phyloP scores from a whole-genome alignment of 306 rosid species.

The Ormosia emarginata region DNA sequence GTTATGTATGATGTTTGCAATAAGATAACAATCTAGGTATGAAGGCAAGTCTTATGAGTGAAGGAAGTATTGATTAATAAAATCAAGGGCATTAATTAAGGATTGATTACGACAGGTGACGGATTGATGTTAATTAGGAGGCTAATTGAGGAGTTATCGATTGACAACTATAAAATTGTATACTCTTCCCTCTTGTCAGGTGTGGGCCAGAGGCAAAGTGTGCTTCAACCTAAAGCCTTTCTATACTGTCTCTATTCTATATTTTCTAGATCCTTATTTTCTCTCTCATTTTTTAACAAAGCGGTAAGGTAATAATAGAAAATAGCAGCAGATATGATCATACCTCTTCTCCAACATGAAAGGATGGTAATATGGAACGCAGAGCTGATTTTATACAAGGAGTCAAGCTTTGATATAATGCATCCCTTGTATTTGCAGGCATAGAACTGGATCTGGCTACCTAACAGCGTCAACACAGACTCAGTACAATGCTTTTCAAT shows the following conservation, averaged over 20 bases:
- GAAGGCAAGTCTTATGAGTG: not conserved
- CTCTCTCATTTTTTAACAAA: not conserved
- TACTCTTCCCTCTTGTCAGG: not conserved
- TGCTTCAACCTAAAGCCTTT: constrained; percentile 5
- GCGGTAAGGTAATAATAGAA: not conserved
- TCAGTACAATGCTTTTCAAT: constrained; percentile 10
- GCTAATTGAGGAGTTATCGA: not conserved
- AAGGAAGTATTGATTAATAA: not conserved
- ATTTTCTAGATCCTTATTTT: not conserved
- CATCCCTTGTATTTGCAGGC: constrained; percentile 67
- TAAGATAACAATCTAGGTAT: not conserved
- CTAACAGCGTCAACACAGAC: constrained; percentile 40
- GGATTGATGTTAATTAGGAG: not conserved
- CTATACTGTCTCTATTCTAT: not conserved
- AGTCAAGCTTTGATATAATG: constrained; percentile 77
- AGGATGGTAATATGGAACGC: constrained; percentile 58
- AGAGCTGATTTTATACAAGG: constrained; percentile 60
- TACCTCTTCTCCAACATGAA: constrained; percentile 63
- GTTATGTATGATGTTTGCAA: not conserved
- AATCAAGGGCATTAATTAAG: constrained; percentile 4
- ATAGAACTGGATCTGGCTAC: constrained; percentile 63
- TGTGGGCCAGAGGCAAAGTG: not conserved
- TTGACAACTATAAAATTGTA: not conserved
- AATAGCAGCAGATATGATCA: constrained; percentile 10
- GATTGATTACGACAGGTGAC: not conserved